phyloP scores from a whole-genome alignment of 1,284 basidiomycete genomes.

The Naganishia sp. region DNA sequence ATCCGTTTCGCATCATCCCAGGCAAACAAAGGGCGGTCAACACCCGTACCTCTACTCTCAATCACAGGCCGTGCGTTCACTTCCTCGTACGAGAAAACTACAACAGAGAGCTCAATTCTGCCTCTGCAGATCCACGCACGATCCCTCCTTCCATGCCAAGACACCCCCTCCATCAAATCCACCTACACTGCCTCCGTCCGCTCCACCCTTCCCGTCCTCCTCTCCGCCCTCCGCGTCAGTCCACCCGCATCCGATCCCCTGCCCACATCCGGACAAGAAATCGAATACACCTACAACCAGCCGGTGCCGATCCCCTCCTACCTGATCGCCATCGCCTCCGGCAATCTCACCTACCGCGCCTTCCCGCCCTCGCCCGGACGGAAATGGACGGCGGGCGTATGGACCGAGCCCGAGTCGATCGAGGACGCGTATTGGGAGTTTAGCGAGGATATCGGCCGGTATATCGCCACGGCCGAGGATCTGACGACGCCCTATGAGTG shows the following conservation, averaged over 20 bases:
- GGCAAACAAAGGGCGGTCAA: conserved; percentile 83
- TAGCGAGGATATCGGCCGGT: conserved; percentile 74
- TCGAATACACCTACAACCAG: conserved; percentile 51
- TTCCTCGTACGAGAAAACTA: background rate
- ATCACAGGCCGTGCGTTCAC: conserved; percentile 68
- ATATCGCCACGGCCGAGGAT: conserved; percentile 72
- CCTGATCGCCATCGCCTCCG: conserved; percentile 81
- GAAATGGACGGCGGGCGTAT: conserved; percentile 77
- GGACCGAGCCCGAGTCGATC: conserved; percentile 83
- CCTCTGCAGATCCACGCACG: conserved; percentile 68
- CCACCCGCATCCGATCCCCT: conserved; percentile 51
- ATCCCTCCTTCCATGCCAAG: conserved; percentile 74
- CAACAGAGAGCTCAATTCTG: conserved; percentile 35
- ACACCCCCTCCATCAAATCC: conserved; percentile 56
- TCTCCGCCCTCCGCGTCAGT: conserved; percentile 77
- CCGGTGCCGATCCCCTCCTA: conserved; percentile 82
- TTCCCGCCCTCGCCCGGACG: conserved; percentile 66
- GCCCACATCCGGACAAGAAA: background rate
- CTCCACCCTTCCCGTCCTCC: conserved; percentile 75
- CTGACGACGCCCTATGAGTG: conserved; percentile 77
- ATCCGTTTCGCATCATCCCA: conserved; percentile 42
- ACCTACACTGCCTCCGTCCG: conserved; percentile 75
- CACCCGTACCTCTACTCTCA: conserved; percentile 93
- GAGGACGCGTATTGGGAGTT: conserved; percentile 85
- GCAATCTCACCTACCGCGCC: conserved; percentile 73